A percentile compares a stretch with the other conserved stretches of the same genome.
Conservation (phyloP, 73 alveolate species). For the Tetrahymena elliotti region DNA sequence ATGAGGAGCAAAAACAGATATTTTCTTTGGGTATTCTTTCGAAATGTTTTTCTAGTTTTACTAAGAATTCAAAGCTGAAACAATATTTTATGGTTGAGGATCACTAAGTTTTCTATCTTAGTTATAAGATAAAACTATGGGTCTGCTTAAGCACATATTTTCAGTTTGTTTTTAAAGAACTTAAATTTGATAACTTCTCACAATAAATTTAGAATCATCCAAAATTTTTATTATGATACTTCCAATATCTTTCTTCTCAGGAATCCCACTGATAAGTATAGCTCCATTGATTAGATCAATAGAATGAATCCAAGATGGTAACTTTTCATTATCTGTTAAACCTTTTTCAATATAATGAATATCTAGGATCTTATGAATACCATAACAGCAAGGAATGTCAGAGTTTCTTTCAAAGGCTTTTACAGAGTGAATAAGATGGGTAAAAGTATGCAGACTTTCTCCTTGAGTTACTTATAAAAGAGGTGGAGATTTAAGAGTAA, state of each 20-base stretch:
- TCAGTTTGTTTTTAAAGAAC: not conserved
- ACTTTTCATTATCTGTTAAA: not conserved
- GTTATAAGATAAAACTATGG: not conserved
- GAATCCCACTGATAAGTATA: not conserved
- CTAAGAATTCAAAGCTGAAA: not conserved
- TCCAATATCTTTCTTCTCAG: not conserved
- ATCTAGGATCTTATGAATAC: not conserved
- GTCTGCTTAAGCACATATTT: not conserved
- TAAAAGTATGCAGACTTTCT: not conserved
- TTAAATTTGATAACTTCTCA: not conserved
- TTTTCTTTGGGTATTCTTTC: not conserved
- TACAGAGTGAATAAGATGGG: not conserved
- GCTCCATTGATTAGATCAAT: not conserved
- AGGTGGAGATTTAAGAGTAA: not conserved
- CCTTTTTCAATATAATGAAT: not conserved
- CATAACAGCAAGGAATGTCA: not conserved
- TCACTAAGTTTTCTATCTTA: not conserved
- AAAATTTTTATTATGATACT: not conserved
- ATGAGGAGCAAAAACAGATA: not conserved
- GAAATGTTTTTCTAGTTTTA: not conserved
- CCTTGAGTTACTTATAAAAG: not conserved
- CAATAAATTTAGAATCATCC: not conserved
- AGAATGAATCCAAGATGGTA: not conserved
- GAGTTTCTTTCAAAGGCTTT: not conserved
- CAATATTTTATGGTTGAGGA: not conserved